Evolutionary conservation across 2,329 filamentous ascomycete genomes (phyloP), one percentile per base, ranked within the genome.

Genomic region (Ilyonectria sp.): DNA sequence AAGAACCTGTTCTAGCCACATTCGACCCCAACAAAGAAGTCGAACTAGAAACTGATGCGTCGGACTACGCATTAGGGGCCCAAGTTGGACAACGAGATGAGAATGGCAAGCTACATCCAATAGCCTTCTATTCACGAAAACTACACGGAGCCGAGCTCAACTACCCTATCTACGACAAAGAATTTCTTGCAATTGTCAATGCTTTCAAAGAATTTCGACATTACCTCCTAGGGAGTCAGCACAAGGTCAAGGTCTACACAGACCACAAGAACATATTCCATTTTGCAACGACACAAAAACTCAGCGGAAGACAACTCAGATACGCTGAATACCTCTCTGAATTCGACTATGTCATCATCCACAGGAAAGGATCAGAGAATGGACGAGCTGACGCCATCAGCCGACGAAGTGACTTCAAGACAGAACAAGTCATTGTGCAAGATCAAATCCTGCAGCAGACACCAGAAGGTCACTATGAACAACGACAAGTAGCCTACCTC

Each of bases 81-180:
- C 50, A 69, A 56, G 58, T 71, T 26, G 37, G 35, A 57, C 54
- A 71, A 67, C 3, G 19, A 65, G 46, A 70, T 54, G 57, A 70
- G 1, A 55, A 67, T n/a, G 33, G 13, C 11, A 69, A 56, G 37
- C 19, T 74, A 59, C 44, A 64, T 17, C 49, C 19, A 21, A 69
- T 71, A 53, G 46, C 15, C 21, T 70, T 71, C 50, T 69, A 65
- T 31, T 75, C 52, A 17, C 70, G 71, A 21, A 72, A 75, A 53
- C 44, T 75, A 35, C 44, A 71, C 54, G 62, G n/a, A 49, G 13
- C 57, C 63, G 37, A 76, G 67, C 46, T 74, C 33, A 76, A 77
- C 17, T 76, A 77, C 31, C 31, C 37, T 29, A 74, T 74, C n/a
- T 71, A 75, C 49, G 55, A 75, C 54, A 74, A 76, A 59, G 64